phyloP scores from a whole-genome alignment of 1,139 yeast genomes.

The Blastobotrys ciferrii region DNA sequence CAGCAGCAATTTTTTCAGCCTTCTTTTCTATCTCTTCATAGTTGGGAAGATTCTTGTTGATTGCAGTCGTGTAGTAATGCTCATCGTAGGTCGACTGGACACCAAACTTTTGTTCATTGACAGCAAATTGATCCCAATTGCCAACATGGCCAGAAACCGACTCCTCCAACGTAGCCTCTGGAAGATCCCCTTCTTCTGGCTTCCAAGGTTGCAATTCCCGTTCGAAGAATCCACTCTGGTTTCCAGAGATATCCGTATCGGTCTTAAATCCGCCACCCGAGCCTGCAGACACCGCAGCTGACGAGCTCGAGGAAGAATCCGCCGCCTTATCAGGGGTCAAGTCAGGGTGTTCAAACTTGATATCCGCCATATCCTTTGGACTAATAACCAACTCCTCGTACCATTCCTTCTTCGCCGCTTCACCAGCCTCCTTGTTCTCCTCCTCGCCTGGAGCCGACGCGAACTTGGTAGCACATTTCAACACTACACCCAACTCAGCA shows the following conservation, averaged over 20 bases:
- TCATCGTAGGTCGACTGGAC: conserved; percentile 86
- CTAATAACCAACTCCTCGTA: conserved; percentile 52
- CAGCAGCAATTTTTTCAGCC: conserved; percentile 79
- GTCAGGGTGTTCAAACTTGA: conserved; percentile 50
- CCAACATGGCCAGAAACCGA: conserved; percentile 45
- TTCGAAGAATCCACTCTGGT: conserved; percentile 46
- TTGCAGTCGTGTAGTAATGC: conserved; percentile 80
- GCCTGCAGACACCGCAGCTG: conserved; percentile 15
- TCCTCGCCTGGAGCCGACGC: conserved; percentile 40
- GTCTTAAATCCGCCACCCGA: conserved; percentile 55
- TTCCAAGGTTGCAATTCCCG: conserved; percentile 84
- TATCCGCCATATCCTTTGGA: conserved; percentile 62
- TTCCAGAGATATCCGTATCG: conserved; percentile 72
- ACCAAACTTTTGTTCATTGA: conserved; percentile 84
- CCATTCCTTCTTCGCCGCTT: conserved; percentile 35
- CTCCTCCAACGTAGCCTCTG: conserved; percentile 34
- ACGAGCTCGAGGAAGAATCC: conserved; percentile 10
- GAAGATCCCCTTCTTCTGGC: conserved; percentile 54
- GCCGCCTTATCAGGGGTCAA: conserved; percentile 32
- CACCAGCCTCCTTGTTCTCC: conserved; percentile 34
- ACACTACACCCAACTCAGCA: conserved; percentile 49
- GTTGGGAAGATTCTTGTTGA: conserved; percentile 73
- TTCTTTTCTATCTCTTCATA: conserved; percentile 60
- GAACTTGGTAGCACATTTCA: conserved; percentile 50
- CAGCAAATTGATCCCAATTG: conserved; percentile 91